Percentiles rank a stretch among this genome's conserved stretches.
Conservation (phyloP, 2,329 filamentous ascomycete genomes). For the Xylaria sp. region DNA sequence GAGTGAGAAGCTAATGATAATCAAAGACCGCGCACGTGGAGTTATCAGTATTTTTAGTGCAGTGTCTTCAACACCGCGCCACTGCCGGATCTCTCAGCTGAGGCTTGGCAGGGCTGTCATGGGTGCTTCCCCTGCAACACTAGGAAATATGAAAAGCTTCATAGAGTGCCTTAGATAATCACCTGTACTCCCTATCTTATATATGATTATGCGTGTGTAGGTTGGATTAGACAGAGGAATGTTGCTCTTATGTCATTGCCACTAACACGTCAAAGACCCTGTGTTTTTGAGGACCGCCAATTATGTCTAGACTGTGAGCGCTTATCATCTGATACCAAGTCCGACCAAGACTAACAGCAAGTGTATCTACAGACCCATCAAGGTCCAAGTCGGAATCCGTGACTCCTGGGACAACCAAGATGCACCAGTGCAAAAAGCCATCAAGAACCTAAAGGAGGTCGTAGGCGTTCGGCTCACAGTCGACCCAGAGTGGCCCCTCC, state of each 20-base stretch:
- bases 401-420: constrained; percentile 49
- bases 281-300: no score
- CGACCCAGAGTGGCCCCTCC: constrained; percentile 30
- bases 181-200: no score
- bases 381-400: constrained; percentile 50
- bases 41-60: background rate
- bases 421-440: constrained; percentile 42
- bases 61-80: constrained; percentile 3
- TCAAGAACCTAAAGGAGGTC: constrained; percentile 40
- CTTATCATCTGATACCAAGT: background rate
- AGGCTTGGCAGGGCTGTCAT: constrained; percentile 16
- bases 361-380: constrained; percentile 46
- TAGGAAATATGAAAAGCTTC: background rate
- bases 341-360: constrained; percentile 6
- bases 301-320: constrained; percentile 24
- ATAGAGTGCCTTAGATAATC: background rate
- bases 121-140: constrained; percentile 14
- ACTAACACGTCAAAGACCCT: no score
- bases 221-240: background rate
- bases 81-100: constrained; percentile 15
- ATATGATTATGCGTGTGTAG: background rate
- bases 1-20: background rate
- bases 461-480: constrained; percentile 45
- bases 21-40: background rate
- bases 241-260: background rate